Conservation (phyloP, 768 basidiomycete genomes). For the Termitomyces sp. region DNA sequence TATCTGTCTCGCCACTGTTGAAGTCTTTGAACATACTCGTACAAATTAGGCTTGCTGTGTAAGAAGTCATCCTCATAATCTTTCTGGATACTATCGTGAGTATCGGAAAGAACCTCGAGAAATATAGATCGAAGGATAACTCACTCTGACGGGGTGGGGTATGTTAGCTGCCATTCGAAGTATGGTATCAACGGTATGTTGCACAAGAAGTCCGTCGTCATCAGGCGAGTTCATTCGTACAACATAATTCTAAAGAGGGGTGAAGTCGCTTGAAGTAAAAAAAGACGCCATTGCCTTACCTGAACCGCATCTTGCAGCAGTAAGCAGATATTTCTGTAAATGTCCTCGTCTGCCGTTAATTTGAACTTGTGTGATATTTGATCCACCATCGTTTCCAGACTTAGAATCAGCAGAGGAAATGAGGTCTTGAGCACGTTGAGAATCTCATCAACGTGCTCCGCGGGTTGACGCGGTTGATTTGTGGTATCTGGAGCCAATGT, state of each 20-base stretch:
- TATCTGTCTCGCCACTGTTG: conserved; percentile 92
- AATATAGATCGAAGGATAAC: conserved; percentile 11
- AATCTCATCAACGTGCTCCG: conserved; percentile 91
- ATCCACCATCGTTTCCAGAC: conserved; percentile 96
- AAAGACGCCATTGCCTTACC: conserved; percentile 34
- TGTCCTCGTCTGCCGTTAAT: conserved; percentile 84
- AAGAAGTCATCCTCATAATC: conserved; percentile 93
- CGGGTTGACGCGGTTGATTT: conserved; percentile 56
- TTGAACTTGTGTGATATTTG: conserved; percentile 91
- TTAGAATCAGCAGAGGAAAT: conserved; percentile 90
- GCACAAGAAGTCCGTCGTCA: conserved; percentile 61
- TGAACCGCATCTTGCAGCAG: conserved; percentile 83
- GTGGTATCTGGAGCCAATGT: conserved; percentile 19
- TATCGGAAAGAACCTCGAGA: background rate
- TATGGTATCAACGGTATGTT: conserved; percentile 51
- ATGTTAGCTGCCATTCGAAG: conserved; percentile 58
- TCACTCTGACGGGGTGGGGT: conserved; percentile 51
- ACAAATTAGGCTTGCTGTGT: conserved; percentile 67
- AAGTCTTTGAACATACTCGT: conserved; percentile 86
- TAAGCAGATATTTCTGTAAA: conserved; percentile 86
- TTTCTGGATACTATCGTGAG: conserved; percentile 40
- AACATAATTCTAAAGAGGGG: conserved; percentile 54
- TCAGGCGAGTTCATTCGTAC: conserved; percentile 59
- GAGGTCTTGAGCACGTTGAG: conserved; percentile 92
- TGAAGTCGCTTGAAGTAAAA: background rate